phyloP scores from a whole-genome alignment of 495 filamentous ascomycete species.

The Immersiella caudata region DNA sequence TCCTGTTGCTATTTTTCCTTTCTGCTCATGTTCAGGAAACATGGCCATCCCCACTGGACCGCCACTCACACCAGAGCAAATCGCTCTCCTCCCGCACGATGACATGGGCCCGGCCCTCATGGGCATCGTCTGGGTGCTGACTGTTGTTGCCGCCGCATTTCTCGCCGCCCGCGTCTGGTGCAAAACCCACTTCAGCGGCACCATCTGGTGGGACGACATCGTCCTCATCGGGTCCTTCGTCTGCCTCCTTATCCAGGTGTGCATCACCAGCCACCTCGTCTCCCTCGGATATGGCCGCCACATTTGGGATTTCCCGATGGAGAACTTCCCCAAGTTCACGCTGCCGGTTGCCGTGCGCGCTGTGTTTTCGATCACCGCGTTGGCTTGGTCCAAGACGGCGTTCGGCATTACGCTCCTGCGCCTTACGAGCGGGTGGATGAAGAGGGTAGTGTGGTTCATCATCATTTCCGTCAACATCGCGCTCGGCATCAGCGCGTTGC shows the following conservation, averaged over 20 bases:
- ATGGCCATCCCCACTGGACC: too few species aligned
- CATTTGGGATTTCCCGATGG: conserved; percentile 27
- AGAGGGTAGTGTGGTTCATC: conserved; percentile 31
- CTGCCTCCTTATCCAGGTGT: conserved; percentile 12
- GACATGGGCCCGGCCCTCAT: too few species aligned
- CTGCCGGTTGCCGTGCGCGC: conserved; percentile 20
- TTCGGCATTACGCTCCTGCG: conserved; percentile 39
- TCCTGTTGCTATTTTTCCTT: too few species aligned
- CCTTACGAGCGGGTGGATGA: conserved; percentile 30
- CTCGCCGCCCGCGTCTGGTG: too few species aligned
- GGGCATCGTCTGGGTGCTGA: too few species aligned
- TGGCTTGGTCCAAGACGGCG: conserved; percentile 34
- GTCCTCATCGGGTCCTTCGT: conserved; percentile 8
- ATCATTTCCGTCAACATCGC: conserved; percentile 43
- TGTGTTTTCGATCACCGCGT: conserved; percentile 22
- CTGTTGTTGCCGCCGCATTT: too few species aligned
- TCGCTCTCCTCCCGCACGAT: too few species aligned
- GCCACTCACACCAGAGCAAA: too few species aligned
- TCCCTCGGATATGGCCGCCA: conserved; percentile 29
- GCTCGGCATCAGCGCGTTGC: conserved; percentile 42
- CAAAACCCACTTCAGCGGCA: too few species aligned
- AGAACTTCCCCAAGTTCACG: conserved; percentile 11
- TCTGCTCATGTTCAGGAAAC: too few species aligned
- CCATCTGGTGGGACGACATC: too few species aligned
- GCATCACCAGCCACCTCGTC: conserved; percentile 10